These are phyloP conservation scores for Gymnopilus junonius DNA, from an alignment of 768 basidiomycete species.

Conservation along the genomic window DNA sequence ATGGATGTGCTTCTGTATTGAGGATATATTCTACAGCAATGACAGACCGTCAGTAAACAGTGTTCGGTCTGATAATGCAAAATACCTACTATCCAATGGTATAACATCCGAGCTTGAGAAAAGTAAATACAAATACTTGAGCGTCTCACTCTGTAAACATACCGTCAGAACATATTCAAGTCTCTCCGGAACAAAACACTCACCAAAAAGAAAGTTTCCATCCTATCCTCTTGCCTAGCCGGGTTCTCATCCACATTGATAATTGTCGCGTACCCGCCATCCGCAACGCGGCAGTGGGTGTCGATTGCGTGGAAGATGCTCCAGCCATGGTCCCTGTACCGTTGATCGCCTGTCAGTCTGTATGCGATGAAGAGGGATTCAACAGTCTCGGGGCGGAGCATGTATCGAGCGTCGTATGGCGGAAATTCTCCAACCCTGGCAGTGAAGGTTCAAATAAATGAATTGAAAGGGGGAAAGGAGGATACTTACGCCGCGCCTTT, in stretches of 20 bases:
- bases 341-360: conserved; percentile 83
- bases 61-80: not conserved
- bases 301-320: conserved; percentile 88
- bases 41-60: not conserved
- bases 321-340: conserved; percentile 88
- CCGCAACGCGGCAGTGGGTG: conserved; percentile 74
- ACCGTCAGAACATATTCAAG: not conserved
- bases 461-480: not conserved
- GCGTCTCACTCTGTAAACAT: conserved; percentile 71
- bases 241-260: conserved; percentile 84
- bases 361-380: conserved; percentile 93
- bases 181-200: conserved; percentile 28
- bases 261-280: conserved; percentile 85
- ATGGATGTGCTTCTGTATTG: conserved; percentile 76
- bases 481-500: conserved; percentile 67
- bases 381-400: conserved; percentile 91
- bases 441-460: not conserved
- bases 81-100: conserved; percentile 67
- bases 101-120: conserved; percentile 78
- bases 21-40: conserved; percentile 75
- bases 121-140: conserved; percentile 90
- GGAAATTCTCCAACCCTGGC: conserved; percentile 42
- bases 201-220: conserved; percentile 96
- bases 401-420: conserved; percentile 89
- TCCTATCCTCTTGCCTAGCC: conserved; percentile 76